phyloP scores from a whole-genome alignment of 2,329 filamentous ascomycete genomes.

The Calonectria honghensis region DNA sequence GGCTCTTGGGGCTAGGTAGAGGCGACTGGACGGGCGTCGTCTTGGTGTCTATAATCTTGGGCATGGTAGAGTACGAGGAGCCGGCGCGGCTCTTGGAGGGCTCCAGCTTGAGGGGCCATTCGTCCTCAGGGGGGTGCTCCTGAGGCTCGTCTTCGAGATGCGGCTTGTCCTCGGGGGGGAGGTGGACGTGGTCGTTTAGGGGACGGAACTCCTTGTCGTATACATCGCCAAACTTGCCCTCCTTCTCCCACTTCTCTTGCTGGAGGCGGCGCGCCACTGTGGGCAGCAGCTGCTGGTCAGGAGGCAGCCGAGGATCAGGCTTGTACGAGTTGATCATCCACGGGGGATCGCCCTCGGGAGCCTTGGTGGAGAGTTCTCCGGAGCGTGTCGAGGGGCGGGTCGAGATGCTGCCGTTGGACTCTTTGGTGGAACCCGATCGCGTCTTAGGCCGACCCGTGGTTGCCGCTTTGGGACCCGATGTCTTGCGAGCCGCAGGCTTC shows the following conservation, averaged over 20 bases:
- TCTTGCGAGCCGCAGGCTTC: conserved; percentile 69
- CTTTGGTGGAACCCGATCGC: conserved; percentile 73
- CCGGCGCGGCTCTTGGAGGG: conserved; percentile 66
- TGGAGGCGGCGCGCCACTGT: conserved; percentile 93
- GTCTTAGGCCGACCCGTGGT: conserved; percentile 76
- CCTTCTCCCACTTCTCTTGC: conserved; percentile 96
- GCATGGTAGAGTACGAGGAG: conserved; percentile 79
- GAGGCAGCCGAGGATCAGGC: conserved; percentile 93
- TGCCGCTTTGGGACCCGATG: conserved; percentile 66
- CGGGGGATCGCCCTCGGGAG: conserved; percentile 94
- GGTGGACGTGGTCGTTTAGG: conserved; percentile 80
- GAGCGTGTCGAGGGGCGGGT: conserved; percentile 79
- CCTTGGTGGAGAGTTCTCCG: conserved; percentile 75
- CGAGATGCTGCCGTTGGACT: conserved; percentile 65
- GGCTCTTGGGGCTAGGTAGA: conserved; percentile 67
- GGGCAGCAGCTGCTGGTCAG: conserved; percentile 95
- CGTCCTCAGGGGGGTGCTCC: conserved; percentile 56
- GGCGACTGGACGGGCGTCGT: conserved; percentile 57
- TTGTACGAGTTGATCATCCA: conserved; percentile 98
- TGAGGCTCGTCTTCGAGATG: conserved; percentile 39
- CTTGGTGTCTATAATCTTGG: conserved; percentile 67
- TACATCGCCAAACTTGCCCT: conserved; percentile 88
- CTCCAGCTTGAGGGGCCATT: conserved; percentile 76
- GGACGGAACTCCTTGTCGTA: conserved; percentile 94
- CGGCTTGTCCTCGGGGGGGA: conserved; percentile 64